phyloP scores from a whole-genome alignment of 1,139 yeast species.

The Candida freyschussii region DNA sequence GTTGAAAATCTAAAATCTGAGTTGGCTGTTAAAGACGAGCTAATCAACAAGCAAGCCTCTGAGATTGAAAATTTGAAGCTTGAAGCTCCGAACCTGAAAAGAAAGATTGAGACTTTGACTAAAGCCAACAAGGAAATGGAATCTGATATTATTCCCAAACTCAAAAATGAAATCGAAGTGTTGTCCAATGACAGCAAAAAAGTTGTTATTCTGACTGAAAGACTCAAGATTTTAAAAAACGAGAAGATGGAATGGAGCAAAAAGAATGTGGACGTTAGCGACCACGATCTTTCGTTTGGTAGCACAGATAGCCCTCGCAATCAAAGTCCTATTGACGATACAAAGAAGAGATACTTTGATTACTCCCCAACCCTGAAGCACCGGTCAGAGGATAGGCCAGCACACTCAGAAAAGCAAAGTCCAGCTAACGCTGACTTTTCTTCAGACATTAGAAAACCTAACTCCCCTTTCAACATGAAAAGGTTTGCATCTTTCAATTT shows the following conservation, averaged over 20 bases:
- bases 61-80: conserved; percentile 24
- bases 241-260: conserved; percentile 28
- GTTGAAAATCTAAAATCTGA: conserved; percentile 48
- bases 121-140: conserved; percentile 42
- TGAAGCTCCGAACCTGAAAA: conserved; percentile 31
- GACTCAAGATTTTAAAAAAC: conserved; percentile 23
- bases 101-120: conserved; percentile 37
- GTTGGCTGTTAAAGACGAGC: conserved; percentile 44
- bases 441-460: too few species aligned
- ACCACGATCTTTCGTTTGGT: conserved; percentile 3
- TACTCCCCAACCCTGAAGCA: too few species aligned
- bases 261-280: conserved; percentile 2
- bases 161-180: conserved; percentile 35
- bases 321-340: too few species aligned
- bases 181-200: conserved; percentile 23
- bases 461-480: conserved; percentile 4
- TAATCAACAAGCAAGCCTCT: conserved; percentile 33
- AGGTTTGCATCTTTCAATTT: conserved; percentile 14
- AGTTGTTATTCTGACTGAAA: conserved; percentile 21
- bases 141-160: conserved; percentile 37
- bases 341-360: too few species aligned
- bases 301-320: too few species aligned
- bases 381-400: too few species aligned
- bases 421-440: too few species aligned
- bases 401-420: too few species aligned